These are phyloP conservation scores for Lenwebbia sp. DNA, from an alignment of 345 rosid species.

Conservation along the genomic window DNA sequence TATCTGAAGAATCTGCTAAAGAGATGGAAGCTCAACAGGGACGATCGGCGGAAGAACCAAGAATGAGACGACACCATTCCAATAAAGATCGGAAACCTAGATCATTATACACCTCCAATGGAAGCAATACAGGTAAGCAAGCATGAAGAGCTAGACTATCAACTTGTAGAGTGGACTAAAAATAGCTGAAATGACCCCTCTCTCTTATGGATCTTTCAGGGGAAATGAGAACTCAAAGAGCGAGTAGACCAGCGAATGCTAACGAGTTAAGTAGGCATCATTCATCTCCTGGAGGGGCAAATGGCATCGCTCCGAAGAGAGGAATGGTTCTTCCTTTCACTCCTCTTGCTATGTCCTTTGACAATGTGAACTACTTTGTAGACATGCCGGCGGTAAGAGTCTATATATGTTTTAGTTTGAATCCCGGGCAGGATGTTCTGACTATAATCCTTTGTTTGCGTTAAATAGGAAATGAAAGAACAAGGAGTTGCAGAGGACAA, in stretches of 20 bases:
- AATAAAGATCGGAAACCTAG: constrained; percentile 11
- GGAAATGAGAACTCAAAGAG: constrained; percentile 26
- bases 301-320: constrained; percentile 33
- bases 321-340: constrained; percentile 86
- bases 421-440: not conserved
- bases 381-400: constrained; percentile 69
- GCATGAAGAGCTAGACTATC: not conserved
- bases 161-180: not conserved
- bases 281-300: constrained; percentile 17
- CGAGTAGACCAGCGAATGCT: constrained; percentile 10
- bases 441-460: not conserved
- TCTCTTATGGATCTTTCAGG: constrained; percentile 14
- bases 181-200: not conserved
- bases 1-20: constrained; percentile 37
- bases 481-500: constrained; percentile 64
- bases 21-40: constrained; percentile 20
- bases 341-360: constrained; percentile 71
- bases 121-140: constrained; percentile 33
- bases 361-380: constrained; percentile 51
- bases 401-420: not conserved
- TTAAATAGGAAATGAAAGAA: constrained; percentile 70
- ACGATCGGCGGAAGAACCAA: constrained; percentile 16
- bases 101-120: constrained; percentile 22
- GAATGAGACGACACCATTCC: constrained; percentile 11
- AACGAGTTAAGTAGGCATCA: constrained; percentile 16